Evolutionary conservation across 2,329 filamentous ascomycete species (phyloP).

Genomic region (Neofusicoccum parvum): DNA sequence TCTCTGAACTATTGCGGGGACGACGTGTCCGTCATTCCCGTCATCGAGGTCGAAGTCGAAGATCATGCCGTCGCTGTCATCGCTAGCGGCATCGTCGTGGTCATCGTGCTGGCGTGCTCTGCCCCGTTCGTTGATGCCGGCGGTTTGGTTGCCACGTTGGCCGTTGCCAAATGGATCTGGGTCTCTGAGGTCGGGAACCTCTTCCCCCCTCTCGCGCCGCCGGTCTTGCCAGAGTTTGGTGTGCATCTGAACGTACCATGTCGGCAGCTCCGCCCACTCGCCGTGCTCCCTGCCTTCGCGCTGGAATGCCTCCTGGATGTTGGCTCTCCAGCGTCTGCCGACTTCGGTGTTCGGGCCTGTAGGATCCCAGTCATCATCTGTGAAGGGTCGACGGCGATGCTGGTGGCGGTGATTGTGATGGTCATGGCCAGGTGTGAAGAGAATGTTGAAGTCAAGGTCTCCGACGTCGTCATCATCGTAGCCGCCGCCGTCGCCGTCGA

Average conservation of each 20-base stretch:
- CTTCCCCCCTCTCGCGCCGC: background rate
- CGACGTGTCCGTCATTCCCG: background rate
- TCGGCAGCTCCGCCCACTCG: background rate
- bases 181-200: background rate
- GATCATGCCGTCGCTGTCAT: background rate
- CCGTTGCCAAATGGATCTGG: no score
- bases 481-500: background rate
- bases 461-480: background rate
- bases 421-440: background rate
- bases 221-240: background rate
- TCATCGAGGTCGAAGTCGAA: constrained; percentile 7
- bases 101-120: no score
- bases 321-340: background rate
- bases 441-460: background rate
- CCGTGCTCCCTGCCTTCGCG: background rate
- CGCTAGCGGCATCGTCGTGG: background rate
- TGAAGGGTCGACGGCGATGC: background rate
- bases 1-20: background rate
- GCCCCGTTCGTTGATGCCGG: no score
- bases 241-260: background rate
- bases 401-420: background rate
- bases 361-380: background rate
- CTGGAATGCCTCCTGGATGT: background rate
- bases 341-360: background rate
- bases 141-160: background rate